phyloP scores from a whole-genome alignment of 441 rosid genomes.

The Codiaeum variegatum region DNA sequence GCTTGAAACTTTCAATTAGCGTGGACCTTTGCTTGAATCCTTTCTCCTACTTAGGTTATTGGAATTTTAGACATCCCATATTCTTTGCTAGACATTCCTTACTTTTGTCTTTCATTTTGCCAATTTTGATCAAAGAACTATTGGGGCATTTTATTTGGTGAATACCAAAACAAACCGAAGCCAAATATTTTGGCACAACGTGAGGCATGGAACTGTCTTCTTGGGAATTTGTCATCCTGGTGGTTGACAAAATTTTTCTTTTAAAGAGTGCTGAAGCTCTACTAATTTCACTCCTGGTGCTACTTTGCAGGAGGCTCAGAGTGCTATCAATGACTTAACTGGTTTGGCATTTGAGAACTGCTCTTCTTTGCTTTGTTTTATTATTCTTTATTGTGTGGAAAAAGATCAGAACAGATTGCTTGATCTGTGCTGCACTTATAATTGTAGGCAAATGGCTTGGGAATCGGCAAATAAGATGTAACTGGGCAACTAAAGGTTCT shows the following conservation, averaged over 20 bases:
- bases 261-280: background rate
- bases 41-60: background rate
- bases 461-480: slow-evolving; percentile 85
- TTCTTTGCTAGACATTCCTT: background rate
- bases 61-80: background rate
- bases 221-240: background rate
- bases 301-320: slow-evolving; percentile 77
- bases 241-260: background rate
- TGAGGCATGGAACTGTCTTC: background rate
- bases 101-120: background rate
- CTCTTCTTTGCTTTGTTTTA: background rate
- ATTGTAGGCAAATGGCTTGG: slow-evolving; percentile 83
- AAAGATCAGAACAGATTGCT: slow-evolving; percentile 3
- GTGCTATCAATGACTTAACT: slow-evolving; percentile 79
- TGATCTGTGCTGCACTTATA: slow-evolving; percentile 12
- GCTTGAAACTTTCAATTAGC: background rate
- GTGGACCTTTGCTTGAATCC: background rate
- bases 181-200: background rate
- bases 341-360: slow-evolving; percentile 40
- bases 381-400: background rate
- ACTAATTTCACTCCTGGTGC: background rate
- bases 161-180: background rate
- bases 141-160: background rate
- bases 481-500: slow-evolving; percentile 92
- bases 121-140: background rate